A percentile compares a stretch with the other conserved stretches of the same genome.
Evolutionary conservation across 805 yeast species (phyloP).

Genomic region (Barnettozyma wickerhamii): DNA sequence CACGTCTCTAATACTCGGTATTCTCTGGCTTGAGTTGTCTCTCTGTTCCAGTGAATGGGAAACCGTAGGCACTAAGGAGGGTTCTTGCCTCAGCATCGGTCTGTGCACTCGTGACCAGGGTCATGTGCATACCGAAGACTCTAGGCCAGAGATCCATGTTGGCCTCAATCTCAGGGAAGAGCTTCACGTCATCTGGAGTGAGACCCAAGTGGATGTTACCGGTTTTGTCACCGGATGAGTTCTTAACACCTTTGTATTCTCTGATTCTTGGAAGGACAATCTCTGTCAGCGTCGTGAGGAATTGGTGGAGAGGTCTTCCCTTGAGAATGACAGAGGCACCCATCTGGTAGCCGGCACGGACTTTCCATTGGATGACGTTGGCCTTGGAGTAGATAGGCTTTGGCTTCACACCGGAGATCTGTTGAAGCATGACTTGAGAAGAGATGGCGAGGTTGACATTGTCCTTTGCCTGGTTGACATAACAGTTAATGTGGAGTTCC

Average conservation of each 20-base stretch:
- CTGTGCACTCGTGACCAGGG: conserved; percentile 84
- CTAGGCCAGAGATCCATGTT: conserved; percentile 87
- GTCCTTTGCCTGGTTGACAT: conserved; percentile 65
- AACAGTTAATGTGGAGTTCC: conserved; percentile 71
- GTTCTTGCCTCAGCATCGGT: conserved; percentile 87
- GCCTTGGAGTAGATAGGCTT: conserved; percentile 65
- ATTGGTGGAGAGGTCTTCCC: conserved; percentile 84
- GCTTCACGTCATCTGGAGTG: conserved; percentile 66
- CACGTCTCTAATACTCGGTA: conserved; percentile 22
- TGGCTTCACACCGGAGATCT: conserved; percentile 90
- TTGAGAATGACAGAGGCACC: conserved; percentile 79
- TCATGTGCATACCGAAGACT: conserved; percentile 81
- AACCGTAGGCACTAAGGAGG: conserved; percentile 72
- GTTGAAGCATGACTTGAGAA: conserved; percentile 78
- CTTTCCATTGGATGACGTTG: conserved; percentile 80
- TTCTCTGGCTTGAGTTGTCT: conserved; percentile 26
- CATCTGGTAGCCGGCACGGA: conserved; percentile 83
- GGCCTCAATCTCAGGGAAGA: conserved; percentile 91
- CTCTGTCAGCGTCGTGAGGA: conserved; percentile 81
- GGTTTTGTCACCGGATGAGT: conserved; percentile 72
- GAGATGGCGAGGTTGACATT: conserved; percentile 70
- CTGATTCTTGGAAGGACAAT: conserved; percentile 90
- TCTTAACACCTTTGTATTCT: conserved; percentile 76
- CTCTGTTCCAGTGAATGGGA: conserved; percentile 66
- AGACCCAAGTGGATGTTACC: conserved; percentile 89